These are phyloP conservation scores for Staphylotrichum tortipilum DNA, from an alignment of 495 filamentous ascomycete species.

Conservation along the genomic window DNA sequence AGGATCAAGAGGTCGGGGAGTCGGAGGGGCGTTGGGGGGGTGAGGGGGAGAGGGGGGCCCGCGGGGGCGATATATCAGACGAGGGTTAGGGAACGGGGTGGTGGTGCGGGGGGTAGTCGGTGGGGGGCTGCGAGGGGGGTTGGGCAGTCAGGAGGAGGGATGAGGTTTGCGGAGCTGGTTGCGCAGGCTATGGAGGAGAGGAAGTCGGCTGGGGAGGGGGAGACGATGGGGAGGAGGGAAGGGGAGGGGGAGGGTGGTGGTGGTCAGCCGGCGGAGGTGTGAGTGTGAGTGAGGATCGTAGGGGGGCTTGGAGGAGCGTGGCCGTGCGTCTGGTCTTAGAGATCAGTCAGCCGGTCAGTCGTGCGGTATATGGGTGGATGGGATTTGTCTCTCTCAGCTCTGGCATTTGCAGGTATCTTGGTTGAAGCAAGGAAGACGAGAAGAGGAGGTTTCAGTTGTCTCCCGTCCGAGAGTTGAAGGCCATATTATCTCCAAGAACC, in stretches of 20 bases:
- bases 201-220: background rate
- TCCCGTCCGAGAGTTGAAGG: no score
- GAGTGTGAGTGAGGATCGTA: background rate
- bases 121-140: background rate
- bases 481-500: no score
- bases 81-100: background rate
- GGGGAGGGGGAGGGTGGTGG: background rate
- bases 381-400: no score
- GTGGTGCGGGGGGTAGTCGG: background rate
- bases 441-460: no score
- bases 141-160: background rate
- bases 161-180: slow-evolving; percentile 15
- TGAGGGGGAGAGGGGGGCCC: background rate
- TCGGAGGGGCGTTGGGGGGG: background rate
- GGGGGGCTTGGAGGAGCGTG: background rate
- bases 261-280: background rate
- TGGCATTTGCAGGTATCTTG: no score
- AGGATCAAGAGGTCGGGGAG: slow-evolving; percentile 46
- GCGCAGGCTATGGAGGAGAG: slow-evolving; percentile 10
- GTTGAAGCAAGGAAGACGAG: no score
- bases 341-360: no score
- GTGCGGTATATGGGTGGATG: no score
- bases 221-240: background rate
- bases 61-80: slow-evolving; percentile 2
- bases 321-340: no score